These are phyloP conservation scores for Lentinus brumalis DNA, from an alignment of 768 basidiomycete genomes.

Conservation along the genomic window DNA sequence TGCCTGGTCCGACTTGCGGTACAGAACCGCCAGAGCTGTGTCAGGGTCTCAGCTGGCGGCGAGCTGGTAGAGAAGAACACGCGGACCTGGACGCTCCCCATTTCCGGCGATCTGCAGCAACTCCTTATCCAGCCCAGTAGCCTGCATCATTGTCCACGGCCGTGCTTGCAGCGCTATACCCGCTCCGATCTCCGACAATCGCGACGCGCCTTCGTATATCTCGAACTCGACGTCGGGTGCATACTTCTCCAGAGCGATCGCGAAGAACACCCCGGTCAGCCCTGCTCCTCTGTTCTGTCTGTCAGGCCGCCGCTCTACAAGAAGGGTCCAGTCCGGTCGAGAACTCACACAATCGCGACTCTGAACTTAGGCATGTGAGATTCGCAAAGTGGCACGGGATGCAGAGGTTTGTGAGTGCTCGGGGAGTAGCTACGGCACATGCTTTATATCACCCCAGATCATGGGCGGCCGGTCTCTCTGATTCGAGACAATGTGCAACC, in stretches of 20 bases:
- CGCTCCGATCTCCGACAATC: slow-evolving; percentile 22
- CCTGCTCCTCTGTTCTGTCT: slow-evolving; percentile 18
- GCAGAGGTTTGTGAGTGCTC: too few relatives aligned
- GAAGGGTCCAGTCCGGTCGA: not conserved
- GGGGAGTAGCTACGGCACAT: too few relatives aligned
- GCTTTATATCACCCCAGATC: too few relatives aligned
- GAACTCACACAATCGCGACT: slow-evolving; percentile 11
- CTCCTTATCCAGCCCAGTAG: slow-evolving; percentile 7
- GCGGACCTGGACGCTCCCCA: not conserved
- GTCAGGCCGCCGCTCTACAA: too few relatives aligned
- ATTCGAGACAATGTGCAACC: too few relatives aligned
- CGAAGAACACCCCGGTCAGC: slow-evolving; percentile 22
- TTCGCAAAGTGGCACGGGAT: not conserved
- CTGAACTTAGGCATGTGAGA: not conserved
- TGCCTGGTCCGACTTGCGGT: slow-evolving; percentile 15
- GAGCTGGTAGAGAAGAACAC: not conserved
- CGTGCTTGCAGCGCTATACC: slow-evolving; percentile 21
- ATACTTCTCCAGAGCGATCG: slow-evolving; percentile 16
- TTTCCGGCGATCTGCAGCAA: slow-evolving; percentile 1
- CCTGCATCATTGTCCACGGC: slow-evolving; percentile 9
- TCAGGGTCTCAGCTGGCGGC: not conserved
- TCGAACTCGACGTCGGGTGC: slow-evolving; percentile 20
- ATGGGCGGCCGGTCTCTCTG: too few relatives aligned
- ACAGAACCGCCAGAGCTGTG: not conserved
- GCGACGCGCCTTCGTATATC: slow-evolving; percentile 23